phyloP scores from a whole-genome alignment of 768 basidiomycete species.

The Tremella fuciformis region DNA sequence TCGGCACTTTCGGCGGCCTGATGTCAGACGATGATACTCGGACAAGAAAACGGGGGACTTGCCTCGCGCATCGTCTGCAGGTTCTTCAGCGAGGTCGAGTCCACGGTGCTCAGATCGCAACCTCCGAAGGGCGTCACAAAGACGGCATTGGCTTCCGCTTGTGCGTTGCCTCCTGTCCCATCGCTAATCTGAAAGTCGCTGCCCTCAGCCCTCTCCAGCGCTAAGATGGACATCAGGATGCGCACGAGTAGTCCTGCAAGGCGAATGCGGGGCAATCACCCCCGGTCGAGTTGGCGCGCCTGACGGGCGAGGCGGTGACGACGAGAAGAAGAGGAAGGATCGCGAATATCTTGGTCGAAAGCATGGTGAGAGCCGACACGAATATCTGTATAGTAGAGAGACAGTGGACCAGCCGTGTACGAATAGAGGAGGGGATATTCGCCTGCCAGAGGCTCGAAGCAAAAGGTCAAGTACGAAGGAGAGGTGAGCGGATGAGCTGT shows the following conservation, averaged over 20 bases:
- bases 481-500: too few relatives aligned
- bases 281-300: constrained; percentile 5
- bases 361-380: too few relatives aligned
- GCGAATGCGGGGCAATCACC: constrained; percentile 13
- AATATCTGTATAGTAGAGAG: too few relatives aligned
- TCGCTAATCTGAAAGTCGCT: constrained; percentile 27
- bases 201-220: neutral
- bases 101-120: constrained; percentile 23
- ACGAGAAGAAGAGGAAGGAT: constrained; percentile 12
- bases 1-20: constrained; percentile 25
- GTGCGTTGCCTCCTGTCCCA: constrained; percentile 20
- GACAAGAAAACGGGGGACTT: neutral
- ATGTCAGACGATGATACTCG: neutral
- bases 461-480: too few relatives aligned
- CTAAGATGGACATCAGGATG: neutral
- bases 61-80: constrained; percentile 22
- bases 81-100: constrained; percentile 15
- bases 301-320: constrained; percentile 6
- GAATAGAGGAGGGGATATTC: too few relatives aligned
- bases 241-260: constrained; percentile 19
- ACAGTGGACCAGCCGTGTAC: too few relatives aligned
- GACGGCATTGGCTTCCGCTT: constrained; percentile 23
- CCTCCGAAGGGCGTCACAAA: constrained; percentile 20
- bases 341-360: neutral
- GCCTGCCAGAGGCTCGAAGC: too few relatives aligned